These are phyloP conservation scores for Exophiala oligosperma DNA, from an alignment of 2,329 filamentous ascomycete species.

Conservation along the genomic window DNA sequence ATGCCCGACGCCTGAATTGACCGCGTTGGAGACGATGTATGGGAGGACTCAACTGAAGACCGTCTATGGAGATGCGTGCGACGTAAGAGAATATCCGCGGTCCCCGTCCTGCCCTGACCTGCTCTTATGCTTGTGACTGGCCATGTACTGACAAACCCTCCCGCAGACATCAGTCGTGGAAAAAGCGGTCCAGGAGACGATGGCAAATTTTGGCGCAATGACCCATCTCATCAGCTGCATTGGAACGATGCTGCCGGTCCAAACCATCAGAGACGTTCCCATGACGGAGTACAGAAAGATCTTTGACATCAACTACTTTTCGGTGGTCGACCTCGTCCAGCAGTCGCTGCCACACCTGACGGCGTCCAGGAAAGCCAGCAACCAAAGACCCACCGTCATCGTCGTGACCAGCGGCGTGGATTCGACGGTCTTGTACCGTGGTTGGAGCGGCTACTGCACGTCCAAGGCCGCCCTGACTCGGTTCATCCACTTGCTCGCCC, in stretches of 20 bases:
- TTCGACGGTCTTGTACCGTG: background rate
- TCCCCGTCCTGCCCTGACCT: no score
- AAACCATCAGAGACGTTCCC: conserved; percentile 1
- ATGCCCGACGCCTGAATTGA: conserved; percentile 1
- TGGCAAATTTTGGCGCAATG: conserved; percentile 7
- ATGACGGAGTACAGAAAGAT: conserved; percentile 1
- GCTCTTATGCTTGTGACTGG: no score
- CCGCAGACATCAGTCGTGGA: background rate
- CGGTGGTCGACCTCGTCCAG: conserved; percentile 5
- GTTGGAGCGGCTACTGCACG: conserved; percentile 6
- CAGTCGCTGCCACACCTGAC: conserved; percentile 4
- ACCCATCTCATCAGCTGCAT: conserved; percentile 6
- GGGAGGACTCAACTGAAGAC: background rate
- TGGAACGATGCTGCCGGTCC: conserved; percentile 4
- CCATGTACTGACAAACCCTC: no score
- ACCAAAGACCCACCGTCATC: conserved; percentile 3
- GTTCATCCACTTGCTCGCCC: conserved; percentile 6
- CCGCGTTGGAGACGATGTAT: conserved; percentile 1
- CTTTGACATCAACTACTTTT: conserved; percentile 9
- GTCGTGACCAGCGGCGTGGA: conserved; percentile 6
- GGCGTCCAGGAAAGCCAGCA: background rate
- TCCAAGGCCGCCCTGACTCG: conserved; percentile 7
- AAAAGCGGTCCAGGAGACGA: conserved; percentile 1
- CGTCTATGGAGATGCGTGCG: conserved; percentile 4
- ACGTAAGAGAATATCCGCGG: background rate